Conservation (phyloP, 805 yeast species). For the Candida argentea region DNA sequence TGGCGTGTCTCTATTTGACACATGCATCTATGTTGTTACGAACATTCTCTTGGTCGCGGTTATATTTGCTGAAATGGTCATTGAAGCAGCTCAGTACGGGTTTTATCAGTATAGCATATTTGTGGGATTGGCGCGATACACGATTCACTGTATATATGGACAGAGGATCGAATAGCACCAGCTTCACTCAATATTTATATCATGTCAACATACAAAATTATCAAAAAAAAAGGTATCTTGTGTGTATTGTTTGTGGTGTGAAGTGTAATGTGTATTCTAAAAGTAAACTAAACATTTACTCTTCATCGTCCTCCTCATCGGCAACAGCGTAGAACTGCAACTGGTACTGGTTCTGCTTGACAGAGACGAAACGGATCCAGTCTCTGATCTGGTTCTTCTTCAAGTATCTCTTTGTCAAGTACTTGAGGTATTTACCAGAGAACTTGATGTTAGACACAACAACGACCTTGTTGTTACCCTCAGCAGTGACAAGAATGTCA, state of each 20-base stretch:
- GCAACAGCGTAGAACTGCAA: conserved; percentile 99
- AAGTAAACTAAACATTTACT: conserved; percentile 7
- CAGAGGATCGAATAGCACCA: no score
- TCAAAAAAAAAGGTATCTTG: conserved; percentile 2
- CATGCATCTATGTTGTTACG: conserved; percentile 6
- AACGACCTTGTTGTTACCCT: conserved; percentile 81
- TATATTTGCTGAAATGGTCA: conserved; percentile 5
- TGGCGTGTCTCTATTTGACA: conserved; percentile 5
- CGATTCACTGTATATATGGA: no score
- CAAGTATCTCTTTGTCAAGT: conserved; percentile 98
- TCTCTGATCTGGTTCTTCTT: conserved; percentile 99
- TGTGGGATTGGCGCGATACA: no score
- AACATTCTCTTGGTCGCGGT: conserved; percentile 7
- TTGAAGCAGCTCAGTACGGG: conserved; percentile 6
- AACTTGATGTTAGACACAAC: conserved; percentile 89
- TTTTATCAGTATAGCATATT: conserved; percentile 8
- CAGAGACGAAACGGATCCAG: conserved; percentile 98
- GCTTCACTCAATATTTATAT: not conserved
- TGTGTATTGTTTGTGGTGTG: no score
- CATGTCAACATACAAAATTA: conserved; percentile 1
- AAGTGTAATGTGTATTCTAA: conserved; percentile 3
- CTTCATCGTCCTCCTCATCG: conserved; percentile 85
- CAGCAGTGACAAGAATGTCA: conserved; percentile 77
- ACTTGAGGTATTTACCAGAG: conserved; percentile 99
- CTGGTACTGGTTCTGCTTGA: conserved; percentile 91